Conservation (phyloP, 1,284 basidiomycete genomes). For the Trichosporon sp. region DNA sequence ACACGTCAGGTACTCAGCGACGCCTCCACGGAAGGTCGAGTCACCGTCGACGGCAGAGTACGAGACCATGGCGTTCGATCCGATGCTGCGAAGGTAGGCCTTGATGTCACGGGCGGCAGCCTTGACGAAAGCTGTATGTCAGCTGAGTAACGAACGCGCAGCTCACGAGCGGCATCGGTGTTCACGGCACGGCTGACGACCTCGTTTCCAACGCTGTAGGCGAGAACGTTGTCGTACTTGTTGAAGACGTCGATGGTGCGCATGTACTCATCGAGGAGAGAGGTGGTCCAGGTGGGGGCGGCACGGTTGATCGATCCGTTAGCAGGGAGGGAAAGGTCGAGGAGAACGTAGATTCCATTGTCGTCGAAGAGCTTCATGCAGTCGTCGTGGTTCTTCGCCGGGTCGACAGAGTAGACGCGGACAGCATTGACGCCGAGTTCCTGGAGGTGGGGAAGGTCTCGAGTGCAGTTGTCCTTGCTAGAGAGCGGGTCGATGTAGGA, state of each 20-base stretch:
- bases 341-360: conserved; percentile 86
- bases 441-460: conserved; percentile 77
- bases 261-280: conserved; percentile 77
- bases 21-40: conserved; percentile 65
- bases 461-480: conserved; percentile 67
- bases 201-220: conserved; percentile 85
- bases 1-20: conserved; percentile 81
- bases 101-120: conserved; percentile 86
- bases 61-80: conserved; percentile 71
- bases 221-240: conserved; percentile 80
- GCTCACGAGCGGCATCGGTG: conserved; percentile 65
- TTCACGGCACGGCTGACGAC: conserved; percentile 66
- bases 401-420: conserved; percentile 82
- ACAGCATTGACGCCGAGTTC: conserved; percentile 63
- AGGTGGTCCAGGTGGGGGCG: conserved; percentile 77
- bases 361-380: conserved; percentile 78
- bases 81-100: conserved; percentile 75
- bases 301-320: conserved; percentile 83
- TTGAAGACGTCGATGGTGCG: conserved; percentile 75
- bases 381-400: conserved; percentile 75
- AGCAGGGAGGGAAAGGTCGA: conserved; percentile 79
- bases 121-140: conserved; percentile 70
- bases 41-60: conserved; percentile 83
- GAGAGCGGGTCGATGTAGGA: conserved; percentile 69
- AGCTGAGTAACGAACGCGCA: not conserved